A percentile compares a stretch with the other conserved stretches of the same genome.
Evolutionary conservation across 225 moss, liverwort and hornwort genomes (phyloP).

Genomic region (Neckera pumila): DNA sequence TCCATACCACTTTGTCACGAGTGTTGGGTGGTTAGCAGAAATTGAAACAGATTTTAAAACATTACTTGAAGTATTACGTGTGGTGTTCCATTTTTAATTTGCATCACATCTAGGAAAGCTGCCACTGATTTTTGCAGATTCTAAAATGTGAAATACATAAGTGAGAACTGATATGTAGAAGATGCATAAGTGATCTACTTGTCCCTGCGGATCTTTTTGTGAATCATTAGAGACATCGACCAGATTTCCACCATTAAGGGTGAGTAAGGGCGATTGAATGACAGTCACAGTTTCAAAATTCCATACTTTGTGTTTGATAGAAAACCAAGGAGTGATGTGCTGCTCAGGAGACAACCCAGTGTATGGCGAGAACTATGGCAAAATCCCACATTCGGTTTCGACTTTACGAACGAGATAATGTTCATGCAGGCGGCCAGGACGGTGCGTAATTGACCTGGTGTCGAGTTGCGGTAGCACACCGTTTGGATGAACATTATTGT

Average conservation of each 20-base stretch:
- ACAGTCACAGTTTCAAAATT: background rate
- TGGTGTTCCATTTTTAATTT: background rate
- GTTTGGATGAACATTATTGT: no score
- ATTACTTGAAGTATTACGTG: background rate
- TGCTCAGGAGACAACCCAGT: background rate
- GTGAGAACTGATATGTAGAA: background rate
- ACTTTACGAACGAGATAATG: background rate
- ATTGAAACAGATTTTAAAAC: background rate
- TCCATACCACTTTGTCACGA: background rate
- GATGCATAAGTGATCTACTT: background rate
- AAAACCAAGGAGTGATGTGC: background rate
- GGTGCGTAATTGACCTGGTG: background rate
- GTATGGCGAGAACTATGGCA: background rate
- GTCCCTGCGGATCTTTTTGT: background rate
- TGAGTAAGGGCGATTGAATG: background rate
- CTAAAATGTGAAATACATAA: background rate
- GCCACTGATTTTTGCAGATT: background rate
- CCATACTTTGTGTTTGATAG: background rate
- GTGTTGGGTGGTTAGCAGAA: background rate
- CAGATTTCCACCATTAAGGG: no score
- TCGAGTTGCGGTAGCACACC: background rate
- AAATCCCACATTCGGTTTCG: no score
- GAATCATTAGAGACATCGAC: background rate
- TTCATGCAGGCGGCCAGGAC: background rate
- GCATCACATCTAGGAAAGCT: background rate